Base-by-base conservation (phyloP, 1,139 yeast genomes). In the Martiniozyma asiatica region DNA sequence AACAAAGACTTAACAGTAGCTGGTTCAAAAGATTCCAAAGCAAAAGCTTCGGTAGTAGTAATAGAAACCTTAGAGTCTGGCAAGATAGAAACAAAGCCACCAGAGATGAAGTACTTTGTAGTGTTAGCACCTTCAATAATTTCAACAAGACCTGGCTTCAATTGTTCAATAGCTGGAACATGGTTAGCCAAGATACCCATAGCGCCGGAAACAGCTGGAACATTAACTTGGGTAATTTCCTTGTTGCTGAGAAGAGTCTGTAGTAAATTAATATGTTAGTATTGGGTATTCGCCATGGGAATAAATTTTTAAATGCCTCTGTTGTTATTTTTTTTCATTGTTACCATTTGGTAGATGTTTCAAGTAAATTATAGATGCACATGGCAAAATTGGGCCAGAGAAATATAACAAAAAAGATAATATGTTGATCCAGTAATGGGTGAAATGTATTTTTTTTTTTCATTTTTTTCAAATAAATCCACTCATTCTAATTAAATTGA, bases 101-200 rank as follows among this genome's bases (percentile, higher is more conserved):
- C 98, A 42, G 94, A 75, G 45, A 89, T 89, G 62, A 68, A 89
- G 62, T 79, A 84, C 67, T 82, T 84, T 42, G 74, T 61, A 50
- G 73, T 65, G 45, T 89, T 92, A 34, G 75, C 60, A 53, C 76
- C 68, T 58, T 82, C 85, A 47, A 84, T 76, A 54, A 89, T 74
- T 62, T 87, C 96, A 49, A 89, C 80, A 41, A 92, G 71, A 59
- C 99, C 99, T 49, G 98, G 95, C 56, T 79, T 75, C 58, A 89
- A 75, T 69, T 92, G 95, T 65, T 92, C 97, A 44, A 89, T 87
- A 53, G 82, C 77, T 52, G 99, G 98, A 55, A 89, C 94, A 73
- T 89, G 99, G 67, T 84, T 79, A 51, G 98, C 96, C 56, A 89
- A 68, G 45, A 89, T 74, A 81, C 99, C 99, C 61, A 89, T 74